Evolutionary conservation across 1,139 yeast genomes (phyloP).

Genomic region (Saccharomyces hybrid): DNA sequence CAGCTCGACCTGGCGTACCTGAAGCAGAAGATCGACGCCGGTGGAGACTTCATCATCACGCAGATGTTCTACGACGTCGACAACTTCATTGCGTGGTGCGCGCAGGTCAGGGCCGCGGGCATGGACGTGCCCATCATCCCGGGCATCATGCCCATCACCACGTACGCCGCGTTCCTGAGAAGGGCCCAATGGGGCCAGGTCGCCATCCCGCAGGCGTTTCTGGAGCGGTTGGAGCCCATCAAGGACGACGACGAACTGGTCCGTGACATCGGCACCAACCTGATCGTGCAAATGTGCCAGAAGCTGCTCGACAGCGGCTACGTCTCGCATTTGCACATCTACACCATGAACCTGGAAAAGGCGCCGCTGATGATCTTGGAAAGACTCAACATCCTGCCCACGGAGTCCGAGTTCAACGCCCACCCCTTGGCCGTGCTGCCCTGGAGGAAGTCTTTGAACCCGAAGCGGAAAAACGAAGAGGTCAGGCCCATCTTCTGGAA

Average conservation of each 20-base stretch:
- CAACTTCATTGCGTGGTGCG: conserved; percentile 75
- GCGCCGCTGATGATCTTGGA: conserved; percentile 86
- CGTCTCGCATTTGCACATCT: conserved; percentile 83
- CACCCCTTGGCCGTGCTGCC: conserved; percentile 43
- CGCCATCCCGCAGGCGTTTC: conserved; percentile 65
- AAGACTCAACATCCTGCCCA: conserved; percentile 48
- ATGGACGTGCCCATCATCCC: conserved; percentile 84
- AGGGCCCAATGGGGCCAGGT: conserved; percentile 93
- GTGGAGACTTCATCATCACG: conserved; percentile 87
- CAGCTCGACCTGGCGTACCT: conserved; percentile 51
- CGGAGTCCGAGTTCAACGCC: conserved; percentile 19
- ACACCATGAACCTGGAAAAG: conserved; percentile 92
- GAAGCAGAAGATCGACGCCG: conserved; percentile 85
- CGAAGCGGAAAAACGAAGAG: conserved; percentile 70
- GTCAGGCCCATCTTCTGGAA: conserved; percentile 97
- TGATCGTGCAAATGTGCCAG: conserved; percentile 78
- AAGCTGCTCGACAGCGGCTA: conserved; percentile 62
- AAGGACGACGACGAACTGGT: conserved; percentile 87
- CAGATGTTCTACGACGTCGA: conserved; percentile 92
- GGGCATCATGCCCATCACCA: conserved; percentile 96
- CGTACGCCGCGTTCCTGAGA: conserved; percentile 84
- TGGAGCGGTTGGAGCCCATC: conserved; percentile 66
- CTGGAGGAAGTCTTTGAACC: conserved; percentile 85
- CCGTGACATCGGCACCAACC: conserved; percentile 76
- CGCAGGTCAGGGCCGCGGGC: conserved; percentile 62